These are phyloP conservation scores for Iberis pinnata DNA, from an alignment of 345 rosid genomes.

Conservation along the genomic window DNA sequence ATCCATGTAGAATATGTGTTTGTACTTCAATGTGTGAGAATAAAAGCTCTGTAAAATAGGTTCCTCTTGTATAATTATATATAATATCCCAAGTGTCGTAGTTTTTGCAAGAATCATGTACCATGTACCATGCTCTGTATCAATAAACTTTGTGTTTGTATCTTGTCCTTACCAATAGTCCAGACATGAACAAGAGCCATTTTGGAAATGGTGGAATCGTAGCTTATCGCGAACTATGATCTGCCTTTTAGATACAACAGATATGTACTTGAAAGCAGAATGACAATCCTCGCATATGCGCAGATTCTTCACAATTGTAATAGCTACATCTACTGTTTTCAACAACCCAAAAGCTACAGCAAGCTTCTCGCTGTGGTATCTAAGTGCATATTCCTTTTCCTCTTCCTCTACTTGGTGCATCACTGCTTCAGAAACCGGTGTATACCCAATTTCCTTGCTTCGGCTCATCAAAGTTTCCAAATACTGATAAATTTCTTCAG, in stretches of 20 bases:
- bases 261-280: conserved; percentile 56
- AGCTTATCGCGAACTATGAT: conserved; percentile 67
- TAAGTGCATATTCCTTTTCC: conserved; percentile 68
- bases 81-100: conserved; percentile 8
- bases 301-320: conserved; percentile 65
- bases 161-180: conserved; percentile 54
- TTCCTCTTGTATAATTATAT: conserved; percentile 23
- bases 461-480: conserved; percentile 58
- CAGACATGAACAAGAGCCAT: conserved; percentile 64
- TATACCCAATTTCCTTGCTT: conserved; percentile 63
- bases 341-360: conserved; percentile 66
- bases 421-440: conserved; percentile 44
- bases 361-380: conserved; percentile 81
- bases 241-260: conserved; percentile 51
- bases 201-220: conserved; percentile 64
- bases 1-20: conserved; percentile 22
- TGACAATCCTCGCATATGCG: conserved; percentile 84
- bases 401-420: conserved; percentile 86
- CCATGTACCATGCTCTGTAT: conserved; percentile 18
- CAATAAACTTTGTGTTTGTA: conserved; percentile 13
- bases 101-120: conserved; percentile 11
- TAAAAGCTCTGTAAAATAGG: conserved; percentile 27
- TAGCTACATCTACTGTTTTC: conserved; percentile 39
- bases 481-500: conserved; percentile 41
- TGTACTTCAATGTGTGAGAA: conserved; percentile 25